Percentiles rank a stretch among this genome's conserved stretches.
phyloP scores from a whole-genome alignment of 164 flowering plant genomes.

The Saururus chinensis region DNA sequence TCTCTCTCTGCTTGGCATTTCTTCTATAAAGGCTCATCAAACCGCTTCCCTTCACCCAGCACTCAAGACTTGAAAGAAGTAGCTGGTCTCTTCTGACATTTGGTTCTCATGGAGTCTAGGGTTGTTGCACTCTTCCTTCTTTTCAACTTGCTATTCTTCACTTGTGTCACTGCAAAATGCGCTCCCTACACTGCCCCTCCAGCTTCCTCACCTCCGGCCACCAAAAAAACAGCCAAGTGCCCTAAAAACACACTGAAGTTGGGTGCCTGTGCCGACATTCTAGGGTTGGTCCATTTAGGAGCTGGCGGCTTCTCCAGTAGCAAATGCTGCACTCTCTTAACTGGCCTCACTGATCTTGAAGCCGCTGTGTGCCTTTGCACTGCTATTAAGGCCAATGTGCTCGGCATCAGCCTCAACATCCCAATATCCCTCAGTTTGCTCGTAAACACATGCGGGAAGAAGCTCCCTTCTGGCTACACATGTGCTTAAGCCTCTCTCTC shows the following conservation, averaged over 20 bases:
- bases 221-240: neutral
- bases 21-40: neutral
- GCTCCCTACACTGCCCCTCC: neutral
- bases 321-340: neutral
- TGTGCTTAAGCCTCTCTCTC: neutral
- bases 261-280: neutral
- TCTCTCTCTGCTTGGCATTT: neutral
- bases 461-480: neutral
- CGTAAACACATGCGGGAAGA: neutral
- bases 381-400: constrained; percentile 3
- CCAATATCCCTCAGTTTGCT: constrained; percentile 1
- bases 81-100: neutral
- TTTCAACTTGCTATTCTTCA: constrained; percentile 52
- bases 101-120: constrained; percentile 33
- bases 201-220: neutral
- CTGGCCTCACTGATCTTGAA: constrained; percentile 1
- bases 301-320: neutral
- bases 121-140: constrained; percentile 30
- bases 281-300: neutral
- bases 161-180: constrained; percentile 24
- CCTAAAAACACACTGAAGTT: constrained; percentile 1
- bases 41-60: neutral
- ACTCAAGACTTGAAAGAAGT: neutral
- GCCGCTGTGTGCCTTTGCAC: constrained; percentile 7
- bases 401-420: constrained; percentile 1